phyloP scores from a whole-genome alignment of 192 early-diverging fungal genomes.

The Backusella morwellensis region DNA sequence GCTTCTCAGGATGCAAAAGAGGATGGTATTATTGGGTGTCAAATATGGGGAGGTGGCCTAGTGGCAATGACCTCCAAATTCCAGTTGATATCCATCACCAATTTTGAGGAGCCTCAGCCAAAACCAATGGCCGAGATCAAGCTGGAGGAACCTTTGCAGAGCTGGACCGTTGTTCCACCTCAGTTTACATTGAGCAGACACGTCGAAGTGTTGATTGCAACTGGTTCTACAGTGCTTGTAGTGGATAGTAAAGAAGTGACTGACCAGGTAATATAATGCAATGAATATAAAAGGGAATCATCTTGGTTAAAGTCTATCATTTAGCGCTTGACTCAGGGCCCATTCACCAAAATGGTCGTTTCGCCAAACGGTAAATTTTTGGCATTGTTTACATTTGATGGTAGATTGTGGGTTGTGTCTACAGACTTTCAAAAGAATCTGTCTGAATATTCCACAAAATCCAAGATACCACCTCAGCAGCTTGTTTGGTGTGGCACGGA shows the following conservation, averaged over 20 bases:
- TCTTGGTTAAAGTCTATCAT: not conserved
- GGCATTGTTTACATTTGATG: conserved; percentile 77
- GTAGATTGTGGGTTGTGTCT: conserved; percentile 89
- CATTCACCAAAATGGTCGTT: conserved; percentile 83
- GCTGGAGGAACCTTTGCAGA: conserved; percentile 65
- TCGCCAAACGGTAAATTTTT: conserved; percentile 95
- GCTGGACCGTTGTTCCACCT: conserved; percentile 91
- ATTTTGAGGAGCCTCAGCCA: conserved; percentile 86
- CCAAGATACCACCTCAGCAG: conserved; percentile 63
- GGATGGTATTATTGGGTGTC: conserved; percentile 75
- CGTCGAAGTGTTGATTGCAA: conserved; percentile 84
- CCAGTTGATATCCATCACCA: conserved; percentile 78
- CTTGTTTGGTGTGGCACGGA: conserved; percentile 95
- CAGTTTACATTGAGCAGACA: conserved; percentile 83
- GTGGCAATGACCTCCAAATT: conserved; percentile 87
- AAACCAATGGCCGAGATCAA: conserved; percentile 69
- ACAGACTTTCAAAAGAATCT: conserved; percentile 92
- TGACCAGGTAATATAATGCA: conserved; percentile 61
- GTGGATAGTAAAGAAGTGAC: conserved; percentile 76
- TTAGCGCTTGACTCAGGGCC: conserved; percentile 78
- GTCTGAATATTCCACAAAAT: conserved; percentile 77
- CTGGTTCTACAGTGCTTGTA: conserved; percentile 74
- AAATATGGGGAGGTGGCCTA: conserved; percentile 89
- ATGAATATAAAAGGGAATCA: conserved; percentile 2
- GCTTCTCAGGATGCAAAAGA: conserved; percentile 72